These are phyloP conservation scores for Psilocybe tampanensis DNA, from an alignment of 768 basidiomycete species.

Conservation along the genomic window DNA sequence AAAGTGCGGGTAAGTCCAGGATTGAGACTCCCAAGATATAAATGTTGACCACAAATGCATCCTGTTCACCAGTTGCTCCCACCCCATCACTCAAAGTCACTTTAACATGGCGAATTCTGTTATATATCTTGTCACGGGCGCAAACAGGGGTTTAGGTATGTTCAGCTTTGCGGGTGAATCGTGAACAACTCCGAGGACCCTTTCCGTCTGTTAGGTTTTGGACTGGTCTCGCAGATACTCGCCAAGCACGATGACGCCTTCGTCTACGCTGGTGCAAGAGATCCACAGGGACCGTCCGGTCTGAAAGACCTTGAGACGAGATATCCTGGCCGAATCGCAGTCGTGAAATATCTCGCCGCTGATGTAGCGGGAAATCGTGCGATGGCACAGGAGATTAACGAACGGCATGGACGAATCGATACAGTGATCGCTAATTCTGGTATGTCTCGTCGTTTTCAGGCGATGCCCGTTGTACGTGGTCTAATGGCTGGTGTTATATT, in stretches of 20 bases:
- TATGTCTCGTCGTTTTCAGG: too few species aligned
- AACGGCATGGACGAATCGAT: not conserved
- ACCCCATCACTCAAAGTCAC: too few species aligned
- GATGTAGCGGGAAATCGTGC: not conserved
- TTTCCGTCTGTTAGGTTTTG: not conserved
- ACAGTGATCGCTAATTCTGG: not conserved
- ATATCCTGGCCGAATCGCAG: not conserved
- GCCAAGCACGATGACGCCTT: not conserved
- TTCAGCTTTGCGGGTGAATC: too few species aligned
- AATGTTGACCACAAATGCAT: too few species aligned
- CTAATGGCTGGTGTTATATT: not conserved
- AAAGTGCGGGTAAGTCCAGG: too few species aligned
- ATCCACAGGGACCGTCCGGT: not conserved
- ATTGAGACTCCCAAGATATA: too few species aligned
- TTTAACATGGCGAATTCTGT: too few species aligned
- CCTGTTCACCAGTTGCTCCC: too few species aligned
- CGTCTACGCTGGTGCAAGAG: constrained; percentile 3
- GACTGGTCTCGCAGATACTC: not conserved
- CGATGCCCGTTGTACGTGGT: too few species aligned
- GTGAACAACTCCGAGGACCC: too few species aligned
- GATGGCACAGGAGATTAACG: not conserved
- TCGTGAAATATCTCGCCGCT: not conserved
- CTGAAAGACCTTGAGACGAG: not conserved
- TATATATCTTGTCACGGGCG: too few species aligned
- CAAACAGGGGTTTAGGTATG: too few species aligned